Evolutionary conservation across 257 asterid genomes (phyloP).

Genomic region (Capsicum pubescens): DNA sequence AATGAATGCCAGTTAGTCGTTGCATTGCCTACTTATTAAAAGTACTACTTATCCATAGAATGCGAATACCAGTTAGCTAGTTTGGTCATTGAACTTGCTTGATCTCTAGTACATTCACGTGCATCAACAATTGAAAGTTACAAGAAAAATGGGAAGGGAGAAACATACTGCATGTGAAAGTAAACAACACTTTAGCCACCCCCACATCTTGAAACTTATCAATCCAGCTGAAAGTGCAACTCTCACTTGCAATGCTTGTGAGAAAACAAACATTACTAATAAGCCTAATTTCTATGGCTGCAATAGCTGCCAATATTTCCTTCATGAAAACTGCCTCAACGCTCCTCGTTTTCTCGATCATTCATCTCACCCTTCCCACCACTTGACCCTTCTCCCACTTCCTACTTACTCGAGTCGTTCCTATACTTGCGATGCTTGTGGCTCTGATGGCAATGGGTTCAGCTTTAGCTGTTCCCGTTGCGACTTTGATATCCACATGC

Average conservation of each 20-base stretch:
- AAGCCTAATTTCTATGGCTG: no score
- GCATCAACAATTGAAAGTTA: no score
- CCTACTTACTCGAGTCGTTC: slow-evolving; percentile 53
- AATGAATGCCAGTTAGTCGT: neutral
- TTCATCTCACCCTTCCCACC: slow-evolving; percentile 57
- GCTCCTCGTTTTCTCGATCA: slow-evolving; percentile 60
- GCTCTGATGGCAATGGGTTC: slow-evolving; percentile 49
- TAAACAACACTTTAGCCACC: no score
- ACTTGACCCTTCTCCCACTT: slow-evolving; percentile 42
- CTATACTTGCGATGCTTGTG: slow-evolving; percentile 63
- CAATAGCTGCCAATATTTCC: no score
- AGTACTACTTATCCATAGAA: neutral
- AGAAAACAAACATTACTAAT: no score
- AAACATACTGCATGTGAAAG: no score
- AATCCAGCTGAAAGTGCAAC: no score
- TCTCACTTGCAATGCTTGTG: no score
- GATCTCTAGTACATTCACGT: no score
- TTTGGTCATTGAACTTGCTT: neutral
- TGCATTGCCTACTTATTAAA: neutral
- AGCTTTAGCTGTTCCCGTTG: slow-evolving; percentile 49
- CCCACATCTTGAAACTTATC: no score
- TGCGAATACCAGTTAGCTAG: neutral
- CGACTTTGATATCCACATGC: slow-evolving; percentile 52
- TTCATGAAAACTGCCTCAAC: no score
- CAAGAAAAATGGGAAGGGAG: no score